Evolutionary conservation across 2,329 filamentous ascomycete genomes (phyloP).

Genomic region (Diaporthe caulivora): DNA sequence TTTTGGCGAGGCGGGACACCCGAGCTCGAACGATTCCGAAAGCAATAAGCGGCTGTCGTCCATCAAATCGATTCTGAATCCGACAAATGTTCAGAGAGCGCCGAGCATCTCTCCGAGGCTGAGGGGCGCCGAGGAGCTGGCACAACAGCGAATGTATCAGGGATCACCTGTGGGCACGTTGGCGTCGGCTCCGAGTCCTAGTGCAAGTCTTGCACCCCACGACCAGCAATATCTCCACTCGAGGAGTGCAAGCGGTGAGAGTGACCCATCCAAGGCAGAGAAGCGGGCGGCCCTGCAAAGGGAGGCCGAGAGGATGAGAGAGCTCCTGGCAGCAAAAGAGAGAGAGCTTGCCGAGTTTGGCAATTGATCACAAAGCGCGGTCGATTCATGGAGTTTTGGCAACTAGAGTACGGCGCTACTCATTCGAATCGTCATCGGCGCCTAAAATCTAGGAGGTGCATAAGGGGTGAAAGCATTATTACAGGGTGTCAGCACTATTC

Average conservation of each 20-base stretch:
- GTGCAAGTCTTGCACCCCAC: constrained; percentile 46
- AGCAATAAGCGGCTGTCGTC: constrained; percentile 75
- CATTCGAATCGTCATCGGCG: constrained; percentile 7
- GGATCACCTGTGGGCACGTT: constrained; percentile 58
- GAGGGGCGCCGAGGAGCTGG: constrained; percentile 47
- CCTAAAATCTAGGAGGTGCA: constrained; percentile 9
- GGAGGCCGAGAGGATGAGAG: constrained; percentile 82
- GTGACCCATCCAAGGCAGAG: constrained; percentile 69
- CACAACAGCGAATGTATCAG: constrained; percentile 57
- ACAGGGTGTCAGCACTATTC: constrained; percentile 26
- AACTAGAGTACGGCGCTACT: constrained; percentile 6
- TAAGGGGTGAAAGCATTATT: constrained; percentile 14
- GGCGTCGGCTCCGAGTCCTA: constrained; percentile 56
- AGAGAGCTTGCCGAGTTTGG: constrained; percentile 71
- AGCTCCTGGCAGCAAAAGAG: constrained; percentile 79
- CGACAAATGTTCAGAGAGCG: constrained; percentile 48
- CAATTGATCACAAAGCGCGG: neutral
- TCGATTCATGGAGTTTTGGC: constrained; percentile 1
- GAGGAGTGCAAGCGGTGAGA: constrained; percentile 55
- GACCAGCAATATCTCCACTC: constrained; percentile 36
- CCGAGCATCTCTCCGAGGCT: constrained; percentile 40
- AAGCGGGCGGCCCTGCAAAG: constrained; percentile 74
- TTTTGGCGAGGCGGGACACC: constrained; percentile 69
- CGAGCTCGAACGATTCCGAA: constrained; percentile 53
- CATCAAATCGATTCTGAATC: constrained; percentile 82